A percentile compares a stretch with the other conserved stretches of the same genome.
Evolutionary conservation across 345 rosid genomes (phyloP).

Genomic region (Luvunga scandens): DNA sequence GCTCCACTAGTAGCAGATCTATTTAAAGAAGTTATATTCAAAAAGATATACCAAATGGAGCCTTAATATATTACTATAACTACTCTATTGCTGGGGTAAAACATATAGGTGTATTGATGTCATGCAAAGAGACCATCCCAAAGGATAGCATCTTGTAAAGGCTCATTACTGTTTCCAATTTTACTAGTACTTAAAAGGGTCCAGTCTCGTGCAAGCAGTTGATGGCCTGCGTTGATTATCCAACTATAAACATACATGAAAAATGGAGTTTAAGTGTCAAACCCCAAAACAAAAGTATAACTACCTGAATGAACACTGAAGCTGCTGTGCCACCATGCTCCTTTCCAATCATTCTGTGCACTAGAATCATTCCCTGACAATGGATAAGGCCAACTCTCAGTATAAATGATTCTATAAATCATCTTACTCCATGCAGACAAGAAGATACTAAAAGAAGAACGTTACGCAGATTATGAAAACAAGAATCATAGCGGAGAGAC

Average conservation of each 20-base stretch:
- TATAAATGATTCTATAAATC: not conserved
- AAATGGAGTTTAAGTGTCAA: not conserved
- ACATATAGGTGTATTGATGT: not conserved
- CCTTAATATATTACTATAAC: not conserved
- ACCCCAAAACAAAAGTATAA: not conserved
- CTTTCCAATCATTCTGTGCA: constrained; percentile 94
- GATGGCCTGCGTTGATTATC: not conserved
- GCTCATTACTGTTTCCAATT: not conserved
- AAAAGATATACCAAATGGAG: not conserved
- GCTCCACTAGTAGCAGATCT: no score
- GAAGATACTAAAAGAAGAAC: not conserved
- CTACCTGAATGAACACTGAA: constrained; percentile 66
- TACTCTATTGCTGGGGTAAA: not conserved
- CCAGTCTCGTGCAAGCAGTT: not conserved
- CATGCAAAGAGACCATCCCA: not conserved
- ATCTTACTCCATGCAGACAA: not conserved
- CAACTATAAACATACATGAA: not conserved
- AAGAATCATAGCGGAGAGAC: not conserved
- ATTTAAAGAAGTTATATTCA: no score
- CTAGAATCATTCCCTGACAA: constrained; percentile 79
- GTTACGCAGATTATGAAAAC: not conserved
- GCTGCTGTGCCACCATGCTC: constrained; percentile 96
- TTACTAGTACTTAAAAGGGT: not conserved
- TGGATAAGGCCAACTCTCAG: not conserved
- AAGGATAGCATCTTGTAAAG: not conserved